phyloP scores from a whole-genome alignment of 75 land plant genomes.

The Sequoia sempervirens region DNA sequence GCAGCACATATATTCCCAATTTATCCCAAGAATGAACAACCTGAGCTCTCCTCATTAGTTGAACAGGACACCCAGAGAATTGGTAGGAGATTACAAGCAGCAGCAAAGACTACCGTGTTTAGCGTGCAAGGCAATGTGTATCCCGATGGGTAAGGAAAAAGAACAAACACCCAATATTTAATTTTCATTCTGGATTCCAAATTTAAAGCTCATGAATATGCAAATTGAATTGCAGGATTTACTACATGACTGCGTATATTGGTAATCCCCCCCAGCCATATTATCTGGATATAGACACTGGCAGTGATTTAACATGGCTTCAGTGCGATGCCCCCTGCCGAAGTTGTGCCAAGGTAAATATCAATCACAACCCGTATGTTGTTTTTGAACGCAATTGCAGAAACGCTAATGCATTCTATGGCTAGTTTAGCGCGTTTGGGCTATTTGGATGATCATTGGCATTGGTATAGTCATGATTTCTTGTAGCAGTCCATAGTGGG shows the following conservation, averaged over 20 bases:
- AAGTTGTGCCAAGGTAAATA: constrained; percentile 19
- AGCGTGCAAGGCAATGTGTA: neutral
- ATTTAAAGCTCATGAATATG: neutral
- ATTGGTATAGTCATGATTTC: too few species aligned
- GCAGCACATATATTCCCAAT: neutral
- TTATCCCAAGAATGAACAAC: neutral
- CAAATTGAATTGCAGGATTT: constrained; percentile 40
- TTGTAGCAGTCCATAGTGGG: too few species aligned
- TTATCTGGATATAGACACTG: constrained; percentile 82
- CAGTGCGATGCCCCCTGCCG: constrained; percentile 93
- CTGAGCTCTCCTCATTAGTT: neutral
- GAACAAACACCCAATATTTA: neutral
- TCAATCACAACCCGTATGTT: neutral
- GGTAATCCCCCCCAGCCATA: constrained; percentile 71
- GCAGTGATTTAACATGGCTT: constrained; percentile 93
- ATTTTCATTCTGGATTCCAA: neutral
- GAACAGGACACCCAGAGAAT: neutral
- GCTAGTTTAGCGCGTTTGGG: neutral
- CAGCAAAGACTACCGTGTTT: neutral
- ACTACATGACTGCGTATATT: constrained; percentile 43
- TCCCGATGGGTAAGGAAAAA: constrained; percentile 7
- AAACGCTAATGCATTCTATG: neutral
- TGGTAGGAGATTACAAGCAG: constrained; percentile 3
- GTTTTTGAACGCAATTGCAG: too few species aligned
- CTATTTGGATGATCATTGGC: too few species aligned